Percentiles rank a stretch among this genome's conserved stretches.
These are phyloP conservation scores for Thraustochytrium striatum DNA, from an alignment of 352 stramenopile genomes.

Conservation along the genomic window DNA sequence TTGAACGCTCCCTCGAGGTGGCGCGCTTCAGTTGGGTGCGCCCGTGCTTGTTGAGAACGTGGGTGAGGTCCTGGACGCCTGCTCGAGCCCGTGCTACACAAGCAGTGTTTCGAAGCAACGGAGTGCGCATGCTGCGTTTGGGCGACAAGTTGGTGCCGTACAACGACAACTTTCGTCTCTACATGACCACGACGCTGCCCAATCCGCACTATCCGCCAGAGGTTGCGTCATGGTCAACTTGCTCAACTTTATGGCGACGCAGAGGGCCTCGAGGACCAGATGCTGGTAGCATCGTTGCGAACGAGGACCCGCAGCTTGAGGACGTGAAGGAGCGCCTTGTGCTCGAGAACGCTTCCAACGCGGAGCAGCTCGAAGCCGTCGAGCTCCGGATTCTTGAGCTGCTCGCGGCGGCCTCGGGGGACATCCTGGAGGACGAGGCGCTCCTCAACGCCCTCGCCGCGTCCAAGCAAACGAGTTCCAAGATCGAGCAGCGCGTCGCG, in stretches of 20 bases:
- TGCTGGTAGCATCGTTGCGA: constrained; percentile 89
- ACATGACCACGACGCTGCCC: constrained; percentile 89
- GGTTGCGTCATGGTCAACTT: constrained; percentile 92
- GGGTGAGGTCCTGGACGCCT: constrained; percentile 81
- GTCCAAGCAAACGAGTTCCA: constrained; percentile 86
- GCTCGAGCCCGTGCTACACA: constrained; percentile 90
- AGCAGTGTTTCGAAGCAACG: constrained; percentile 78
- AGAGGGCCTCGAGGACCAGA: constrained; percentile 89
- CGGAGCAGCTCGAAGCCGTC: constrained; percentile 90
- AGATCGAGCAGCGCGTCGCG: constrained; percentile 88
- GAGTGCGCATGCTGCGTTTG: constrained; percentile 78
- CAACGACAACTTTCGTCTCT: constrained; percentile 83
- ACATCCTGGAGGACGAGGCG: constrained; percentile 90
- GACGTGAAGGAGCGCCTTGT: constrained; percentile 83
- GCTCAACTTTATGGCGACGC: constrained; percentile 93
- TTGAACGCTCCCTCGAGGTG: constrained; percentile 90
- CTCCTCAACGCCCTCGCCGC: constrained; percentile 87
- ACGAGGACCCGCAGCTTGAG: constrained; percentile 86
- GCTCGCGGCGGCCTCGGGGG: constrained; percentile 83
- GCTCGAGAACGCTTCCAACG: constrained; percentile 86
- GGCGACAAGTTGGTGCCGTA: constrained; percentile 91
- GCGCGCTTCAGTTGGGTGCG: constrained; percentile 86
- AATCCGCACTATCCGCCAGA: constrained; percentile 92
- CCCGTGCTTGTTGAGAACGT: constrained; percentile 89
- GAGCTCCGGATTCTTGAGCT: constrained; percentile 91